Evolutionary conservation across 1,139 yeast genomes (phyloP), one percentile per base, ranked within the genome.

Genomic region (Saccharomycopsis hybrid): DNA sequence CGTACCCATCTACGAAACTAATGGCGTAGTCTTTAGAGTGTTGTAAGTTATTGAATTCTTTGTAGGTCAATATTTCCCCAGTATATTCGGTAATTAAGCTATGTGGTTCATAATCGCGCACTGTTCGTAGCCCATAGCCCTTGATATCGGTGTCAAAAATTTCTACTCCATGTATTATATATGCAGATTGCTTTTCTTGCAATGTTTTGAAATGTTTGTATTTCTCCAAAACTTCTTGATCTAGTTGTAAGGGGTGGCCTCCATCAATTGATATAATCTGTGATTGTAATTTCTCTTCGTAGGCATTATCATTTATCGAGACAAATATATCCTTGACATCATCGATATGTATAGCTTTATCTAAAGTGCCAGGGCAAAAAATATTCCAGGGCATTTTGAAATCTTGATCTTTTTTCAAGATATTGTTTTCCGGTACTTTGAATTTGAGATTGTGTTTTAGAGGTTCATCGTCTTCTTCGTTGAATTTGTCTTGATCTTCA

Each of bases 1-100:
- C 54, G 31, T 31, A 51, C 4, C 54, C 54, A 44, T 51, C 54
- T 25, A 51, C 31, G 40, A 51, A 51, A 43, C 44, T 42, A n/a
- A 51, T 28, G 28, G 47, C 32, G 18, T 51, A 49, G 8, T 49
- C 49, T 32, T 50, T 50, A 3, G 44, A 32, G 25, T 13, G 28
- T 24, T 33, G 31, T 4, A 46, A 36, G 7, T 44, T 31, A 8
- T 33, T 33, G 29, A 51, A 51, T 27, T 49, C 50, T 28, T 43
- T 11, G 27, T 51, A 51, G 3, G 38, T 51, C 27, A 49, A 32
- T 8, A 51, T 49, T 18, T 51, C 54, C 3, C 54, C 54, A n/a
- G 41, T 29, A 31, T 46, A 48, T 37, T 51, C 54, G 7, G 41
- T 28, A 5, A 51, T n/a, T 2, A 51, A 38, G 8, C 39, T 24